Percentiles rank a stretch among this genome's conserved stretches.
Conservation (phyloP, 176 grass and related monocot species). For the Saccharum spontaneum region DNA sequence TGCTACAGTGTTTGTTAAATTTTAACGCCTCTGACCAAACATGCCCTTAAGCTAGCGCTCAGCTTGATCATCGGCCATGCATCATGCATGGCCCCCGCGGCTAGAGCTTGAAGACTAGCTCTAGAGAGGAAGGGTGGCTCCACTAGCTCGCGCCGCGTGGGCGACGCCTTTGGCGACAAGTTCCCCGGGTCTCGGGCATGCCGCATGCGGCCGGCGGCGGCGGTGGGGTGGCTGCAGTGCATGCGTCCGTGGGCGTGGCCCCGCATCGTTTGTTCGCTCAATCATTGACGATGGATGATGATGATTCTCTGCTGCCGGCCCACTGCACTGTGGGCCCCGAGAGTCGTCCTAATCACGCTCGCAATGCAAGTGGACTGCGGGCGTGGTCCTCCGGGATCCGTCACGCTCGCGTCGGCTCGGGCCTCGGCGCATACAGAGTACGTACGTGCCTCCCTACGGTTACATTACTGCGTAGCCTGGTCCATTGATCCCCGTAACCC, state of each 20-base stretch:
- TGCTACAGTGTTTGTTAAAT: too few species aligned
- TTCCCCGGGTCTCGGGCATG: slow-evolving; percentile 43
- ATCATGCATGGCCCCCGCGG: background rate
- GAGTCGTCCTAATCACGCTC: slow-evolving; percentile 8
- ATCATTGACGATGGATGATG: slow-evolving; percentile 48
- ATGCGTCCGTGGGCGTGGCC: background rate
- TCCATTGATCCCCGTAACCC: background rate
- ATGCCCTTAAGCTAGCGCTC: background rate
- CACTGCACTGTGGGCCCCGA: slow-evolving; percentile 17
- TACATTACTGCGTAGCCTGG: background rate
- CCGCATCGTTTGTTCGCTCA: slow-evolving; percentile 22
- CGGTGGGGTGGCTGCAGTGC: background rate
- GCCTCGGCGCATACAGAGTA: background rate
- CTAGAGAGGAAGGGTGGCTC: background rate
- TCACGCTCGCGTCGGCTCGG: slow-evolving; percentile 1
- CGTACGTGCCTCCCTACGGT: slow-evolving; percentile 4
- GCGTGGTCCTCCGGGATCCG: slow-evolving; percentile 12
- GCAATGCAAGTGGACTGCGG: background rate
- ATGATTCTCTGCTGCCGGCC: slow-evolving; percentile 27
- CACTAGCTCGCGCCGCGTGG: background rate
- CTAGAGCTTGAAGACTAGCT: background rate
- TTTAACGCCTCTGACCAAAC: too few species aligned
- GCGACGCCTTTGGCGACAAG: slow-evolving; percentile 10
- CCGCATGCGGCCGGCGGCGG: background rate
- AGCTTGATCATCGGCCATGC: background rate